Evolutionary conservation across 257 asterid genomes (phyloP), one percentile per base, ranked within the genome.

Genomic region (Solanum infundibuliforme): DNA sequence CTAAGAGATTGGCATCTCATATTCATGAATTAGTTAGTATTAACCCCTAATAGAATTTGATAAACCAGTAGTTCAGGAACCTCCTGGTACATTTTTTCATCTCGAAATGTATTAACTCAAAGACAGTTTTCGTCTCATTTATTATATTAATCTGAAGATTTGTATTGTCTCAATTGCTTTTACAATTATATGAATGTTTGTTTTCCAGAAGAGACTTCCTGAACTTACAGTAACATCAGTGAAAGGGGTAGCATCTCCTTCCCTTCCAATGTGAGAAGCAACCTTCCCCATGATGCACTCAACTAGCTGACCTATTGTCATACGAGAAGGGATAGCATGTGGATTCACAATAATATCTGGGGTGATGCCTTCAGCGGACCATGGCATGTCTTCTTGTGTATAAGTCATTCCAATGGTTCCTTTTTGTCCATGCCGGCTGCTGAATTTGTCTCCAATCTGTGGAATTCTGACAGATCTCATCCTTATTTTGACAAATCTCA

Each of bases 401-500:
- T 87, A 87, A 13, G 90, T 87, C 91, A 84, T 87, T 32, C 90
- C 90, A 5, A 89, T 60, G 2, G 90, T 87, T 43, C 91, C 91
- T 82, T 89, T 89, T 18, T 89, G 90, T 21, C 91, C 91, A 71
- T 89, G 91, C 79, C 91, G 60, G 46, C 91, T 87, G 72, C 90
- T 87, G 60, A 89, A 87, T 73, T 89, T 89, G 77, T 89, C 91
- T 16, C 91, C 91, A 74, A 97, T 97, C 91, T 97, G 99, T 62
- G 99, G 99, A 77, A 97, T 93, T 52, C 98, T 91, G 21, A 97
- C 96, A 3, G 99, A 97, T 92, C 99, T 92, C 82, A 97, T 96
- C 88, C 99, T 92, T 88, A 97, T 97, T 90, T 95, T 97, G 66
- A 95, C 96, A 92, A 97, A 97, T 86, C 98, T 93, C 86, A 97